Conservation (phyloP, 2,329 filamentous ascomycete species). For the Cordyceps tenuipes region DNA sequence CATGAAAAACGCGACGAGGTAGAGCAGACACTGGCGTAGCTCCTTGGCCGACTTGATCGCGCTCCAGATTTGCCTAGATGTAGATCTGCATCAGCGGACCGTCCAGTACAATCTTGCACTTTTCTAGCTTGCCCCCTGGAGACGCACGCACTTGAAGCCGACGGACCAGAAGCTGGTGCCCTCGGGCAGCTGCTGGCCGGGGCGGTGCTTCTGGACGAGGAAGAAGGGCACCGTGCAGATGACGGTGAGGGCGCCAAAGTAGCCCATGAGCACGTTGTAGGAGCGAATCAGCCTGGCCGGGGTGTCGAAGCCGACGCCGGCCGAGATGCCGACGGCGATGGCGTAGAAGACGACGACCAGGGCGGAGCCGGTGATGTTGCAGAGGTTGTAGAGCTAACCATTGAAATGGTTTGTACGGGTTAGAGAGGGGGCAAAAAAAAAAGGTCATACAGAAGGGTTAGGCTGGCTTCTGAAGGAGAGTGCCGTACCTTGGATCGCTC, state of each 20-base stretch:
- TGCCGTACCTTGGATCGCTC: conserved; percentile 14
- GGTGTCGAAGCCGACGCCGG: conserved; percentile 14
- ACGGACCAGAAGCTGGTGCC: conserved; percentile 14
- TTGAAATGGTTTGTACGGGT: too few relatives aligned
- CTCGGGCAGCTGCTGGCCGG: conserved; percentile 17
- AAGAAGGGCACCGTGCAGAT: conserved; percentile 17
- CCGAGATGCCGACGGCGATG: conserved; percentile 16
- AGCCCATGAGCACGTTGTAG: conserved; percentile 16
- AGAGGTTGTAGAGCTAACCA: conserved; percentile 16
- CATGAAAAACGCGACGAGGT: conserved; percentile 18
- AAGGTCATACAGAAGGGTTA: too few relatives aligned
- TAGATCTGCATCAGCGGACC: not conserved
- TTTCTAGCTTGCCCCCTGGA: not conserved
- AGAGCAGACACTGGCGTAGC: conserved; percentile 16
- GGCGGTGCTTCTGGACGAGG: conserved; percentile 17
- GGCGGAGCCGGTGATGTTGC: conserved; percentile 17
- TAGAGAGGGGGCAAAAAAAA: too few relatives aligned
- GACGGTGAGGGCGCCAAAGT: conserved; percentile 16
- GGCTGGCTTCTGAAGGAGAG: too few relatives aligned
- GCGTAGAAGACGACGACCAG: conserved; percentile 15
- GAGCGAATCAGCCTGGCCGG: conserved; percentile 12
- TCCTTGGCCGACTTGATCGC: conserved; percentile 15
- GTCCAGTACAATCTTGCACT: too few relatives aligned
- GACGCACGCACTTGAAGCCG: conserved; percentile 11
- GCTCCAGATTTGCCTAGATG: conserved; percentile 15